Percentiles rank a stretch among this genome's conserved stretches.
These are phyloP conservation scores for Brassica carinata DNA, from an alignment of 345 rosid genomes.

Conservation along the genomic window DNA sequence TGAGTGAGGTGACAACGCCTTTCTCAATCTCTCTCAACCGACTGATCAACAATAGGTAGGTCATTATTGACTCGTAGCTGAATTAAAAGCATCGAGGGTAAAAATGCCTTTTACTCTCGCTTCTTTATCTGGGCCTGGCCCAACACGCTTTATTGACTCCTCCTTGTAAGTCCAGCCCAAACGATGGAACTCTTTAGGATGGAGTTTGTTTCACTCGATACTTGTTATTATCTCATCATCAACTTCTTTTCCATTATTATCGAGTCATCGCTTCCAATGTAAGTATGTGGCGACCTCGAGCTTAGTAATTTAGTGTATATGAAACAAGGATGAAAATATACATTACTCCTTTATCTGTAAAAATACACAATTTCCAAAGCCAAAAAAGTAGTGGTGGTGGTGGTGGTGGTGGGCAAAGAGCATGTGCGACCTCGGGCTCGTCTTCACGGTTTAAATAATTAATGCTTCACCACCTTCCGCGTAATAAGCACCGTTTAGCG, in stretches of 20 bases:
- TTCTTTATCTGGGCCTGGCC: background rate
- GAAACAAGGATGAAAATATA: background rate
- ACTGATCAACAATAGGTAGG: too few relatives aligned
- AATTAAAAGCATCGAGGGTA: too few relatives aligned
- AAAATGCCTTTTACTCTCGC: background rate
- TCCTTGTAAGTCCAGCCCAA: background rate
- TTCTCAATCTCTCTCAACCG: too few relatives aligned
- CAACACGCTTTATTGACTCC: background rate
- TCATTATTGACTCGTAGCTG: too few relatives aligned
- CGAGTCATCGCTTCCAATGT: background rate
- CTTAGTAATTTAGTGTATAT: background rate
- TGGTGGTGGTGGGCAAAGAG: background rate
- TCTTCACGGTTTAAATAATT: background rate
- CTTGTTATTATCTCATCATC: background rate
- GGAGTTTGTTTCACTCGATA: background rate
- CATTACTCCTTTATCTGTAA: too few relatives aligned
- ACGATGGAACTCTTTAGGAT: background rate
- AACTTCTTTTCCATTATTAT: background rate
- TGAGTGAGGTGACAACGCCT: background rate
- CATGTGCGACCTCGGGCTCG: background rate
- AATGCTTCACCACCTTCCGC: background rate
- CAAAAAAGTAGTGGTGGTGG: background rate
- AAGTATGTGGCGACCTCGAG: background rate
- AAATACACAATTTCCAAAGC: background rate
- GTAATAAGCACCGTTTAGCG: background rate